Percentiles rank a stretch among this genome's conserved stretches.
phyloP scores from a whole-genome alignment of 345 rosid species.

The Excoecaria cochinchinensis region DNA sequence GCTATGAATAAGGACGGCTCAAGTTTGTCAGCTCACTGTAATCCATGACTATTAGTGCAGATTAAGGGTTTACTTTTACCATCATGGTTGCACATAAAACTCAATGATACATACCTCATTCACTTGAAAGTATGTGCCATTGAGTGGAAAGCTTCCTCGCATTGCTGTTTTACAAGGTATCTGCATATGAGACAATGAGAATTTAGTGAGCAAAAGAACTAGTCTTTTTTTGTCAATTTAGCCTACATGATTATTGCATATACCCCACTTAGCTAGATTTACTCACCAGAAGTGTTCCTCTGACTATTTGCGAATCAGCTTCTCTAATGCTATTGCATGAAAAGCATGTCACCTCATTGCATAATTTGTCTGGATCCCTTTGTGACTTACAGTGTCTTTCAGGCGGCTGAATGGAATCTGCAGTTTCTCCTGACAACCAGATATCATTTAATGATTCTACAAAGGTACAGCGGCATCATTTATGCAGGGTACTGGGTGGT shows the following conservation, averaged over 20 bases:
- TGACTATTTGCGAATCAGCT: slow-evolving; percentile 65
- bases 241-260: too few relatives aligned
- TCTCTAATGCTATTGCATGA: slow-evolving; percentile 70
- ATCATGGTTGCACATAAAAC: background rate
- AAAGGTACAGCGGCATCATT: background rate
- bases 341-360: slow-evolving; percentile 66
- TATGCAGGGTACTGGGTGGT: background rate
- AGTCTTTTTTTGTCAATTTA: background rate
- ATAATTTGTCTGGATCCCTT: slow-evolving; percentile 38
- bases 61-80: background rate
- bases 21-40: background rate
- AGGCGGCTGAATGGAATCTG: slow-evolving; percentile 63
- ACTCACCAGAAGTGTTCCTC: slow-evolving; percentile 88
- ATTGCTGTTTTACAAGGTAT: slow-evolving; percentile 95
- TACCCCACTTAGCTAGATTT: slow-evolving; percentile 10
- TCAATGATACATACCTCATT: slow-evolving; percentile 55
- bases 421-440: slow-evolving; percentile 67
- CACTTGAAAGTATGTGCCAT: slow-evolving; percentile 96
- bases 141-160: slow-evolving; percentile 95
- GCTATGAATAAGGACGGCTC: background rate
- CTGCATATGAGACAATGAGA: slow-evolving; percentile 34
- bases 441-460: background rate
- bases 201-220: background rate
- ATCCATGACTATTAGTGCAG: background rate
- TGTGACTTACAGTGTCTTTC: slow-evolving; percentile 49